Evolutionary conservation across 1,284 basidiomycete genomes (phyloP).

Genomic region (Phellopilus nigrolimitatus): DNA sequence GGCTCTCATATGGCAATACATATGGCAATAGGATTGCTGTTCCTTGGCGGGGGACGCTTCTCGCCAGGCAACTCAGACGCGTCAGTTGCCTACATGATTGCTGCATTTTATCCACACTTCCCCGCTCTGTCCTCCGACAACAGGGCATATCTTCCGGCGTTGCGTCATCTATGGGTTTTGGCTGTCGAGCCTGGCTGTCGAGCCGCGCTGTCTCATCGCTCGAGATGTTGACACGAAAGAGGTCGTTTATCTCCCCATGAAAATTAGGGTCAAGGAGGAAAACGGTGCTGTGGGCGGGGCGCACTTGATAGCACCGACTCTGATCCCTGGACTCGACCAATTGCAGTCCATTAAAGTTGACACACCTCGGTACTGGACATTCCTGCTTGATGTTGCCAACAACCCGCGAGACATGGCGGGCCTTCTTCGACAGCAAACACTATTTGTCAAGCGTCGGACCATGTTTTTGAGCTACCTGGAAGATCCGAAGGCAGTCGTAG

Average conservation of each 20-base stretch:
- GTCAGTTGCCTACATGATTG: slow-evolving; percentile 85
- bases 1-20: slow-evolving; percentile 90
- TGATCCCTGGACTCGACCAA: slow-evolving; percentile 83
- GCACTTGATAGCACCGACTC: slow-evolving; percentile 83
- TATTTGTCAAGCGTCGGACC: slow-evolving; percentile 89
- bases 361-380: slow-evolving; percentile 92
- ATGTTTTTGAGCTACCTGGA: slow-evolving; percentile 91
- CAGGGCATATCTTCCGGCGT: slow-evolving; percentile 86
- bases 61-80: slow-evolving; percentile 91
- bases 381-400: slow-evolving; percentile 72
- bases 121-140: slow-evolving; percentile 80
- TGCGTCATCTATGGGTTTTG: slow-evolving; percentile 97
- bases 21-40: slow-evolving; percentile 88
- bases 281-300: slow-evolving; percentile 50
- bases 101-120: slow-evolving; percentile 89
- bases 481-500: slow-evolving; percentile 88
- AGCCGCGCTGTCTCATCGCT: slow-evolving; percentile 88
- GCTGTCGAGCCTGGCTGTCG: slow-evolving; percentile 87
- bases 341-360: slow-evolving; percentile 80
- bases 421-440: slow-evolving; percentile 71
- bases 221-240: slow-evolving; percentile 88
- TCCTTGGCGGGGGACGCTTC: slow-evolving; percentile 90
- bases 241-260: slow-evolving; percentile 87
- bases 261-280: slow-evolving; percentile 71
- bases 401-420: slow-evolving; percentile 63